Conservation (phyloP, 2,329 filamentous ascomycete genomes). For the Juglanconis oblonga region DNA sequence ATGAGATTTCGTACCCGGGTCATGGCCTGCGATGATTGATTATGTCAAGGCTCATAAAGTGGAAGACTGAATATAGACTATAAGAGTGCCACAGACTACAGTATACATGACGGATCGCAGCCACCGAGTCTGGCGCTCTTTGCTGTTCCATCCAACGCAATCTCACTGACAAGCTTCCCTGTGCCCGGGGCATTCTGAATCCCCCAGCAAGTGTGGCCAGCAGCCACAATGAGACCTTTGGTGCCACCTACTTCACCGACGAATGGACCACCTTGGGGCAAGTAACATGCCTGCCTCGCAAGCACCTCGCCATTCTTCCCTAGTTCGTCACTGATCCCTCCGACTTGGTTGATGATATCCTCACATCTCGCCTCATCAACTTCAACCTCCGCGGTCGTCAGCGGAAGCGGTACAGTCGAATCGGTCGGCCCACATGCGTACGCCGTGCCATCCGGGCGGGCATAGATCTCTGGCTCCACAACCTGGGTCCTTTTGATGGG, state of each 20-base stretch:
- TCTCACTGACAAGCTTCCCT: slow-evolving; percentile 62
- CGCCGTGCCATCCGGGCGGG: slow-evolving; percentile 69
- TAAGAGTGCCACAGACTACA: slow-evolving; percentile 12
- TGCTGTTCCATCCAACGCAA: slow-evolving; percentile 59
- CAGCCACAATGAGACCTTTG: slow-evolving; percentile 64
- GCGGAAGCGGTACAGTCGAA: slow-evolving; percentile 57
- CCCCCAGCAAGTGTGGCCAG: slow-evolving; percentile 79
- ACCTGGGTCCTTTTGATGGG: slow-evolving; percentile 32
- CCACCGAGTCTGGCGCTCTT: slow-evolving; percentile 51
- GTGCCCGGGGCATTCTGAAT: slow-evolving; percentile 78
- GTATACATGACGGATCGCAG: slow-evolving; percentile 52
- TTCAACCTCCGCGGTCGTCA: slow-evolving; percentile 59
- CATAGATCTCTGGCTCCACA: slow-evolving; percentile 73
- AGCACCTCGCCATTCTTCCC: slow-evolving; percentile 54
- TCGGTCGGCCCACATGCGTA: slow-evolving; percentile 74
- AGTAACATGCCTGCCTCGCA: slow-evolving; percentile 70
- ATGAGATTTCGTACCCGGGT: no score
- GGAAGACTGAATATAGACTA: no score
- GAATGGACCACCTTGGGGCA: slow-evolving; percentile 68
- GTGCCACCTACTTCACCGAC: slow-evolving; percentile 63
- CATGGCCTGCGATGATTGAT: no score
- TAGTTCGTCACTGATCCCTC: slow-evolving; percentile 51
- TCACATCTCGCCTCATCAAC: slow-evolving; percentile 65
- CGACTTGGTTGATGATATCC: slow-evolving; percentile 65
- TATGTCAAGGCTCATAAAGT: no score